Evolutionary conservation across 2,329 filamentous ascomycete genomes (phyloP).

Genomic region (Aschersonia sp.): DNA sequence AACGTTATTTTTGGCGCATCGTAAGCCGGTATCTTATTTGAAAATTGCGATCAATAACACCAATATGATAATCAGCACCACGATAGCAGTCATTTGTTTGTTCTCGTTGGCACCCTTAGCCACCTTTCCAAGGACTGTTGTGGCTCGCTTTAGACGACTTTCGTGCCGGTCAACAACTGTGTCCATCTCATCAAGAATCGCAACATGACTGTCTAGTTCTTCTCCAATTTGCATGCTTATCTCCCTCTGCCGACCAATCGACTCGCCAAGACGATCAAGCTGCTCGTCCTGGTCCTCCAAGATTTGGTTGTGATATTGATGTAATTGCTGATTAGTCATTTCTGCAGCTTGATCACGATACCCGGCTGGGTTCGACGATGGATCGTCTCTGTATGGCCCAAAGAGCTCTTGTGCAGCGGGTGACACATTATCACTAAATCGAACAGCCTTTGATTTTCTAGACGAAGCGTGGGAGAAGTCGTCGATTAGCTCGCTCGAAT

Average conservation of each 20-base stretch:
- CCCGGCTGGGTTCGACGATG: slow-evolving; percentile 32
- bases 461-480: slow-evolving; percentile 52
- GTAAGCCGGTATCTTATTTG: slow-evolving; percentile 40
- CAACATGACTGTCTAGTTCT: slow-evolving; percentile 81
- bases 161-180: slow-evolving; percentile 69
- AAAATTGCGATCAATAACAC: slow-evolving; percentile 70
- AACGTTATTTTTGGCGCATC: neutral
- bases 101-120: slow-evolving; percentile 66
- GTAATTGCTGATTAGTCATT: slow-evolving; percentile 72
- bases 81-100: slow-evolving; percentile 71
- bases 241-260: slow-evolving; percentile 79
- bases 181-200: slow-evolving; percentile 82
- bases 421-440: slow-evolving; percentile 57
- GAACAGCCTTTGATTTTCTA: slow-evolving; percentile 55
- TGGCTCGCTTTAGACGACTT: slow-evolving; percentile 59
- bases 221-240: slow-evolving; percentile 92
- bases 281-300: slow-evolving; percentile 86
- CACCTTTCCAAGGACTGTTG: slow-evolving; percentile 56
- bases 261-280: slow-evolving; percentile 74
- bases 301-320: slow-evolving; percentile 68
- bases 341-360: slow-evolving; percentile 44
- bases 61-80: slow-evolving; percentile 69
- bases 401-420: slow-evolving; percentile 28
- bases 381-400: slow-evolving; percentile 56
- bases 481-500: slow-evolving; percentile 44